Conservation (phyloP, 768 basidiomycete species). For the Naematelia encephala region DNA sequence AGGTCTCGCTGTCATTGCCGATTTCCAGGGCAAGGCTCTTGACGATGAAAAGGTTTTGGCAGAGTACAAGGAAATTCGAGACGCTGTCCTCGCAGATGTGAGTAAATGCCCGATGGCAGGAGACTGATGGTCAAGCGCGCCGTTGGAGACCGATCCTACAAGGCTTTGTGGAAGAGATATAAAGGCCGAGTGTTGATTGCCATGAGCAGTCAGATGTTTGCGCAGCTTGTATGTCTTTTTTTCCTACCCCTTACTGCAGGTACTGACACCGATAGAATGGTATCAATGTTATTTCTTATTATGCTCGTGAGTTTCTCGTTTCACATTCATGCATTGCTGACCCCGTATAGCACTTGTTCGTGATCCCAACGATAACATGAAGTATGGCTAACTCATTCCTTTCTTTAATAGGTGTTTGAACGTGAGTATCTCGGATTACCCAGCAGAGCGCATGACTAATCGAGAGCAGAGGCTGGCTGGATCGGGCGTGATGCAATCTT, state of each 20-base stretch:
- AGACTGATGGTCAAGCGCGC: conserved; percentile 59
- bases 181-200: conserved; percentile 83
- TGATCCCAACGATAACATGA: conserved; percentile 11
- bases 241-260: neutral
- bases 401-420: conserved; percentile 76
- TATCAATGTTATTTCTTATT: conserved; percentile 93
- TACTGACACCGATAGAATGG: conserved; percentile 65
- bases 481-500: conserved; percentile 86
- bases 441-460: conserved; percentile 11
- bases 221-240: conserved; percentile 69
- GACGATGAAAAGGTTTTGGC: conserved; percentile 65
- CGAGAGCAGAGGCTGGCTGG: conserved; percentile 79
- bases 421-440: conserved; percentile 54
- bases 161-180: conserved; percentile 80
- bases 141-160: conserved; percentile 71
- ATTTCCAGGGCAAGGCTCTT: conserved; percentile 78
- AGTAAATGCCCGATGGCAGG: conserved; percentile 11
- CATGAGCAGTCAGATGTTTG: conserved; percentile 93
- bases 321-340: conserved; percentile 9
- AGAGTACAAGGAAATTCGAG: conserved; percentile 90
- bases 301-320: conserved; percentile 65
- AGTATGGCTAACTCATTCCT: neutral
- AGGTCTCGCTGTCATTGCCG: conserved; percentile 80
- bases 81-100: conserved; percentile 53
- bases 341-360: conserved; percentile 2